phyloP scores from a whole-genome alignment of 805 yeast species.

The Blastobotrys mokoenaii region DNA sequence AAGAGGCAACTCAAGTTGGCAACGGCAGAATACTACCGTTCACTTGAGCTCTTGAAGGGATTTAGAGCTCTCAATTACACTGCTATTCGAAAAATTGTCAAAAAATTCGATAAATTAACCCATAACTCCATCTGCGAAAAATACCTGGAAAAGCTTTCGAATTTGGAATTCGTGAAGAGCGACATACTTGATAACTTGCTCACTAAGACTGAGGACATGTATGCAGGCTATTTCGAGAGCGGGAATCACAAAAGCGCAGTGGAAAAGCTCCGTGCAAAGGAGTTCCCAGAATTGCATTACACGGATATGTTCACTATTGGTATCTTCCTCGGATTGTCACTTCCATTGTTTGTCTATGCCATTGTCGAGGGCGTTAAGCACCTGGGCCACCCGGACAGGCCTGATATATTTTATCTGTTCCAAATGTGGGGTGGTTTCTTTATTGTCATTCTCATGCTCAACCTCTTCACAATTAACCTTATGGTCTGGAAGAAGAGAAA shows the following conservation, averaged over 20 bases:
- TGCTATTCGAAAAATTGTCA: constrained; percentile 80
- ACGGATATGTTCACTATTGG: constrained; percentile 51
- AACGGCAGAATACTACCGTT: constrained; percentile 61
- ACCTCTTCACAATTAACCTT: constrained; percentile 63
- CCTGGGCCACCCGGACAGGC: constrained; percentile 33
- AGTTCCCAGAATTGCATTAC: constrained; percentile 31
- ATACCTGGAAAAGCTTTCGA: constrained; percentile 52
- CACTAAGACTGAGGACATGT: constrained; percentile 57
- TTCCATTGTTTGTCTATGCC: constrained; percentile 60
- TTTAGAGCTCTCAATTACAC: constrained; percentile 74
- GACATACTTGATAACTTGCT: constrained; percentile 59
- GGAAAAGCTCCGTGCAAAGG: constrained; percentile 53
- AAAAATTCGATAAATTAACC: constrained; percentile 79
- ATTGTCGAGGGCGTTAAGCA: constrained; percentile 43
- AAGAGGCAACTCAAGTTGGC: constrained; percentile 62
- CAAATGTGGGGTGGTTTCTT: constrained; percentile 95
- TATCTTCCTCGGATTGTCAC: constrained; percentile 54
- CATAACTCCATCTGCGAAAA: constrained; percentile 34
- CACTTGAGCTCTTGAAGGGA: constrained; percentile 59
- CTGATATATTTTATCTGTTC: constrained; percentile 52
- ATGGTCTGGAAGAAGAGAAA: constrained; percentile 63
- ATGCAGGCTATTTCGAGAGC: constrained; percentile 55
- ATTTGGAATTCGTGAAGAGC: constrained; percentile 51
- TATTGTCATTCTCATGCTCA: constrained; percentile 47
- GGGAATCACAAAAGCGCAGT: constrained; percentile 66